A percentile compares a stretch with the other conserved stretches of the same genome.
Conservation (phyloP, 495 filamentous ascomycete species). For the Penicillium antarcticum region DNA sequence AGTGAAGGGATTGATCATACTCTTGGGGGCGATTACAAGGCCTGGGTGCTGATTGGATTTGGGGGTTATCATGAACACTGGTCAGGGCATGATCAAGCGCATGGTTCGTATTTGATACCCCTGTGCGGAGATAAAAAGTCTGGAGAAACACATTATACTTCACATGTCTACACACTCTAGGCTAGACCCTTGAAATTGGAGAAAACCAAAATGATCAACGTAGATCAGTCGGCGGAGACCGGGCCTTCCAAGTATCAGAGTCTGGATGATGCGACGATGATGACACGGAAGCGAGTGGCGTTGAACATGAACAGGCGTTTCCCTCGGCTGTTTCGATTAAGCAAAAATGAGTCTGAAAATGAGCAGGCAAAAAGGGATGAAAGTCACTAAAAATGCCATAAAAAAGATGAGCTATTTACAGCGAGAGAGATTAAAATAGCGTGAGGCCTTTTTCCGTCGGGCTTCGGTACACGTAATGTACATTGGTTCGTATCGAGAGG, state of each 20-base stretch:
- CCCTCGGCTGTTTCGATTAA: slow-evolving; percentile 1
- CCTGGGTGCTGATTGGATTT: slow-evolving; percentile 18
- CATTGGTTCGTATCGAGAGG: not conserved
- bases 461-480: not conserved
- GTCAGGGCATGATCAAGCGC: not conserved
- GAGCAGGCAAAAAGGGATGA: not conserved
- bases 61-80: slow-evolving; percentile 6
- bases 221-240: slow-evolving; percentile 18
- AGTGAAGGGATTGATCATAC: slow-evolving; percentile 20
- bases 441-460: no score
- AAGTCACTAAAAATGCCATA: not conserved
- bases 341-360: not conserved
- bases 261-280: slow-evolving; percentile 31
- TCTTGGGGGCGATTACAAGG: slow-evolving; percentile 20
- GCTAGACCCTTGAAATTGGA: not conserved
- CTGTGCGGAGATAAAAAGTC: slow-evolving; percentile 3
- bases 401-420: no score
- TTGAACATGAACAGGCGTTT: slow-evolving; percentile 1
- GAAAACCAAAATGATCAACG: not conserved
- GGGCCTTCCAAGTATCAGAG: slow-evolving; percentile 1
- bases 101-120: not conserved
- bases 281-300: slow-evolving; percentile 26
- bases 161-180: not conserved
- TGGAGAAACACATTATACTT: not conserved
- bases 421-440: no score